Evolutionary conservation across 2,329 filamentous ascomycete genomes (phyloP).

Genomic region (Fusarium pseudonygamai): DNA sequence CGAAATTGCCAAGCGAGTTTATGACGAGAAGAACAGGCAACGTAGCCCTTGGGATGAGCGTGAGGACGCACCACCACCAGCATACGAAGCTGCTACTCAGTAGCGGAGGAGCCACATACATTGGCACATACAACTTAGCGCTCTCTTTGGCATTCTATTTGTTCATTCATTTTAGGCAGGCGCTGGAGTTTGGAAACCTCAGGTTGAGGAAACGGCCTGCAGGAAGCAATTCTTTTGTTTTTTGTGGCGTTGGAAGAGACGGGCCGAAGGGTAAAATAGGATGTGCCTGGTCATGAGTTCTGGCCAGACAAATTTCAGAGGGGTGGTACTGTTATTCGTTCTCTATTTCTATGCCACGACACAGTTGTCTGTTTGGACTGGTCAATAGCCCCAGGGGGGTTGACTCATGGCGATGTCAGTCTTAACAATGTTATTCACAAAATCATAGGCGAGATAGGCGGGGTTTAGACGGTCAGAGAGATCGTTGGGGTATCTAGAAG

Average conservation of each 20-base stretch:
- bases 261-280: conserved; percentile 32
- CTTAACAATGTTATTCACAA: conserved; percentile 26
- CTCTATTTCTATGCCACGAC: conserved; percentile 25
- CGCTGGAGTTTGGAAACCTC: conserved; percentile 36
- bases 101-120: conserved; percentile 41
- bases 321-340: conserved; percentile 17
- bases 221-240: conserved; percentile 24
- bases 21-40: conserved; percentile 78
- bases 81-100: conserved; percentile 64
- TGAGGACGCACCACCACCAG: conserved; percentile 68
- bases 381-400: conserved; percentile 30
- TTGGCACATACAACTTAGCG: conserved; percentile 30
- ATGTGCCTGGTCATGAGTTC: conserved; percentile 30
- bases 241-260: conserved; percentile 35
- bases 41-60: conserved; percentile 56
- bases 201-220: conserved; percentile 21
- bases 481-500: conserved; percentile 19
- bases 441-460: conserved; percentile 13
- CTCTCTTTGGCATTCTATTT: conserved; percentile 33
- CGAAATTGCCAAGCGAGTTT: conserved; percentile 87
- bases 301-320: conserved; percentile 26
- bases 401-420: conserved; percentile 22
- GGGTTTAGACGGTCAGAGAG: conserved; percentile 1
- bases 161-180: conserved; percentile 28
- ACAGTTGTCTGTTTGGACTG: conserved; percentile 23